Base-by-base conservation (phyloP, 768 basidiomycete genomes). In the Boletus rubescentipes region DNA sequence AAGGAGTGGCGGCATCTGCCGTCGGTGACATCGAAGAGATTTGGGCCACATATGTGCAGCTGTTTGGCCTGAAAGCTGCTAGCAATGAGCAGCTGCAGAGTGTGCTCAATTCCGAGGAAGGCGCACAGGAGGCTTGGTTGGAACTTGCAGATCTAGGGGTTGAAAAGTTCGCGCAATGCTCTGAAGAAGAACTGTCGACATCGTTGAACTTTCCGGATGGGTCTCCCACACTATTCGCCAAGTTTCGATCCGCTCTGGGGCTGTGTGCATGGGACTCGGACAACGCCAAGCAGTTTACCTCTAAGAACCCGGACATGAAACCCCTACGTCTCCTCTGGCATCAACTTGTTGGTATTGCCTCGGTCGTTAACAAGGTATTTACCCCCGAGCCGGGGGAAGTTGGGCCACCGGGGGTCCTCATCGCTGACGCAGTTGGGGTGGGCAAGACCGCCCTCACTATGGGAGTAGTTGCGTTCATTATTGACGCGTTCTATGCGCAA, bases 401-500 rank as follows among this genome's bases (percentile, higher is more conserved):
- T 18, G 44, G 26, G 4, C 44, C 9, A 10, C 49, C 54, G 2
- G 54, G 54, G 0, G 2, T 41, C 26, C 43, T 55, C 4, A 9
- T 55, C 7, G 48, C 49, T 9, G 49, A 55, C 38, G 48, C 38
- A 11, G 49, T 55, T 11, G 43, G 54, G 14, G 54, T 55, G 26
- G 54, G 54, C 0, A 55, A 55, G 34, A 55, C 54, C n/a, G 44
- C 54, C 18, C 54, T 55, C 18, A 23, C 38, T 0, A 46, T 55
- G 54, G 54, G 49, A 1, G 44, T 46, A 3, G 41, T 55, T 4
- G 49, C 54, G 0, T 55, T 55, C 6, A 40, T 55, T 5, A 46
- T 55, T 5, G 49, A 55, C 9, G 14, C 49, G 2, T 55, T 55
- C 38, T 55, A 55, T 20, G 9, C 16, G 7, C 49, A 51, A 30